These are phyloP conservation scores for Coemansia sp. DNA, from an alignment of 192 early-diverging fungal species.

Conservation along the genomic window DNA sequence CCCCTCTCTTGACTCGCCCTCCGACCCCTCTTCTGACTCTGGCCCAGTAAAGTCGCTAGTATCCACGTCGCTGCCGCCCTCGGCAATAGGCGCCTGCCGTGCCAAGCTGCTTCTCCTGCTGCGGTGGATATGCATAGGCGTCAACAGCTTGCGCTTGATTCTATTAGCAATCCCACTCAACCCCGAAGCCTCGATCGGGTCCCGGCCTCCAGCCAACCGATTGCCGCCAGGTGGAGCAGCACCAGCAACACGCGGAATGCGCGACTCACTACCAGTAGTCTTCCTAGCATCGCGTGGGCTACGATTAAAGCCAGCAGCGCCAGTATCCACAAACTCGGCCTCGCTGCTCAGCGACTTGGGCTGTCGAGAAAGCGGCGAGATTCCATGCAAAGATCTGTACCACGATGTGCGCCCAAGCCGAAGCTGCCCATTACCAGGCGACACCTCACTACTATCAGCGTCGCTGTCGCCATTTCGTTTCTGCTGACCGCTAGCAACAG, in stretches of 20 bases:
- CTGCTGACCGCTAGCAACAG: slow-evolving; percentile 6
- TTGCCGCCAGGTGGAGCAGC: not conserved
- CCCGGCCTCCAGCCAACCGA: not conserved
- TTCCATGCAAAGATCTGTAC: slow-evolving; percentile 52
- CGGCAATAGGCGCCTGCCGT: slow-evolving; percentile 6
- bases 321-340: slow-evolving; percentile 20
- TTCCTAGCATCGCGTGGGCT: not conserved
- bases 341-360: slow-evolving; percentile 51
- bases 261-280: not conserved
- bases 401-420: slow-evolving; percentile 37
- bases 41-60: slow-evolving; percentile 18
- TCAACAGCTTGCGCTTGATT: slow-evolving; percentile 24
- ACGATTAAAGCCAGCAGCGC: not conserved
- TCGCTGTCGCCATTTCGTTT: not conserved
- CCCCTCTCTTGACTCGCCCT: not conserved
- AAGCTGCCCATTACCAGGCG: slow-evolving; percentile 13
- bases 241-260: slow-evolving; percentile 32
- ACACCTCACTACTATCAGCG: not conserved
- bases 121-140: slow-evolving; percentile 25
- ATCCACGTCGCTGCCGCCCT: slow-evolving; percentile 16
- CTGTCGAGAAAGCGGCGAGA: slow-evolving; percentile 47
- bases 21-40: slow-evolving; percentile 4
- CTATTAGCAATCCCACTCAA: slow-evolving; percentile 14
- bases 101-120: slow-evolving; percentile 9
- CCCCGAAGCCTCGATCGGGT: not conserved